A percentile compares a stretch with the other conserved stretches of the same genome.
Evolutionary conservation across 257 asterid species (phyloP).

Genomic region (Solanum neorickii): DNA sequence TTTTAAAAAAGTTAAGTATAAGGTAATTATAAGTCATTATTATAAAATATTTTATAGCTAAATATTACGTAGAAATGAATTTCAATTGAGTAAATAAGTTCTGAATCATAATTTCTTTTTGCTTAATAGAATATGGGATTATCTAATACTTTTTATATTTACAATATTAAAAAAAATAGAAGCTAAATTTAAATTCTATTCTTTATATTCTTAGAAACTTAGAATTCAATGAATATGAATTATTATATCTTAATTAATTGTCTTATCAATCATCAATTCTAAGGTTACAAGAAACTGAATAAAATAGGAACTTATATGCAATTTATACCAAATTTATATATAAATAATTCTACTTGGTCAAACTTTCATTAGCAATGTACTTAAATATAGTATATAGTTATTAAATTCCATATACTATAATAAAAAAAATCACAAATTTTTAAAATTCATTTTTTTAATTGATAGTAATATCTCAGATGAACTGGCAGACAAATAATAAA

Average conservation of each 20-base stretch:
- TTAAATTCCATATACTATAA: not conserved
- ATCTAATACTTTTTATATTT: no score
- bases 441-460: not conserved
- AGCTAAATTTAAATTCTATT: not conserved
- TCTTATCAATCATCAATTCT: not conserved
- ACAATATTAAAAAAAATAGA: no score
- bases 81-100: not conserved
- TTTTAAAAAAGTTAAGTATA: no score
- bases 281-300: not conserved
- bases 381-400: not conserved
- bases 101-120: not conserved
- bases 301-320: not conserved
- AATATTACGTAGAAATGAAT: not conserved
- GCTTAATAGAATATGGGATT: not conserved
- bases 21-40: not conserved
- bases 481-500: slow-evolving; percentile 14
- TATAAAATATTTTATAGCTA: not conserved
- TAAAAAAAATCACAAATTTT: not conserved
- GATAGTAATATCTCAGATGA: slow-evolving; percentile 5
- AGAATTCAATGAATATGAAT: not conserved
- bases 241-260: not conserved
- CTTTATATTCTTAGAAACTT: not conserved
- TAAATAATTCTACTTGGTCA: not conserved
- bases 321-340: not conserved
- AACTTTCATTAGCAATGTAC: not conserved